These are phyloP conservation scores for Pseudonectria buxi DNA, from an alignment of 2,329 filamentous ascomycete species.

Conservation along the genomic window DNA sequence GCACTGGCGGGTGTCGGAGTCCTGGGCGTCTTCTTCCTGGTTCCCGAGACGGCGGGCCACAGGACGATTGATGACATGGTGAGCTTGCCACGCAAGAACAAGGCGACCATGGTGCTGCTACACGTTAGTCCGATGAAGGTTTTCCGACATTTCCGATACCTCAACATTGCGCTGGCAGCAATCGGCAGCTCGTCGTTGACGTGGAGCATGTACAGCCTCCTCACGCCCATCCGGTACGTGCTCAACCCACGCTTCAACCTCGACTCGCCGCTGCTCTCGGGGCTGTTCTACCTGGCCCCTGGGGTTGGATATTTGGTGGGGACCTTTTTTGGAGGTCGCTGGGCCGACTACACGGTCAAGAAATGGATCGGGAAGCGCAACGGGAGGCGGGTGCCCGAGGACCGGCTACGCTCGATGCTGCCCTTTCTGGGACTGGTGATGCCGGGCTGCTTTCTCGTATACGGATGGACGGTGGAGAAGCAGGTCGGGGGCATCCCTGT, in stretches of 20 bases:
- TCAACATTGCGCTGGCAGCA: slow-evolving; percentile 56
- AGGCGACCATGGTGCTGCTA: slow-evolving; percentile 47
- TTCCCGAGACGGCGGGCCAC: slow-evolving; percentile 67
- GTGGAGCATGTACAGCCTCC: slow-evolving; percentile 62
- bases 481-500: slow-evolving; percentile 47
- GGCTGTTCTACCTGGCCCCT: slow-evolving; percentile 68
- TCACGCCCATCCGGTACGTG: slow-evolving; percentile 64
- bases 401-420: slow-evolving; percentile 55
- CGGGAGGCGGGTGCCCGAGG: slow-evolving; percentile 58
- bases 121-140: slow-evolving; percentile 64
- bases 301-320: slow-evolving; percentile 63
- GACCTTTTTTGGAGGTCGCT: slow-evolving; percentile 65
- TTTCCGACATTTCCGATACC: slow-evolving; percentile 57
- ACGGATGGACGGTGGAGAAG: slow-evolving; percentile 45
- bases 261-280: slow-evolving; percentile 57
- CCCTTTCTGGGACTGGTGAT: slow-evolving; percentile 51
- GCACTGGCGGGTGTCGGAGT: slow-evolving; percentile 56
- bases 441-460: slow-evolving; percentile 59
- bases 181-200: slow-evolving; percentile 57
- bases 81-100: slow-evolving; percentile 43
- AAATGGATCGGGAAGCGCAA: slow-evolving; percentile 54
- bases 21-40: slow-evolving; percentile 55
- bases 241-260: slow-evolving; percentile 68
- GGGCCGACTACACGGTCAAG: slow-evolving; percentile 60
- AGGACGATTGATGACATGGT: slow-evolving; percentile 56